These are phyloP conservation scores for Phalaenopsis aphrodite DNA, from an alignment of 106 monocot species.

Conservation along the genomic window DNA sequence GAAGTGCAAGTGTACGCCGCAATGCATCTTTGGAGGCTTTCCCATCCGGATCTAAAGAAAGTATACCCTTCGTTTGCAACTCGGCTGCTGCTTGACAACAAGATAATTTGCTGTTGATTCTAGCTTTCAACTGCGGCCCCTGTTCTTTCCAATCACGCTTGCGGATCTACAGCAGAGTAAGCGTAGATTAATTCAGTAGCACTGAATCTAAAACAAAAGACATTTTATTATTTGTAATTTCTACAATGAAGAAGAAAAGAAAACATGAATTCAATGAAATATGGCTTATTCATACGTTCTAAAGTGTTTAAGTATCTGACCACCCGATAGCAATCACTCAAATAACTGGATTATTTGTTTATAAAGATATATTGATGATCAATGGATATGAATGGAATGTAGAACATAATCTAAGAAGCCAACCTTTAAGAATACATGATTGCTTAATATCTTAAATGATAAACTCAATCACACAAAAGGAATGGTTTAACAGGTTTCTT, in stretches of 20 bases:
- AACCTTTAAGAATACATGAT: not conserved
- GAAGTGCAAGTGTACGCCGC: conserved; percentile 70
- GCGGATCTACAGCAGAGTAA: conserved; percentile 45
- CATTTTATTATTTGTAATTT: conserved; percentile 1
- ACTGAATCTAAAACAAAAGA: not conserved
- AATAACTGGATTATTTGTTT: not conserved
- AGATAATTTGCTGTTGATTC: conserved; percentile 67
- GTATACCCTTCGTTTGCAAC: conserved; percentile 53
- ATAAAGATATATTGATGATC: not conserved
- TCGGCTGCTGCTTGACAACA: conserved; percentile 73
- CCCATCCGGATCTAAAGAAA: conserved; percentile 50
- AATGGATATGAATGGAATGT: not conserved
- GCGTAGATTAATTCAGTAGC: not conserved
- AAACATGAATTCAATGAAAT: not conserved
- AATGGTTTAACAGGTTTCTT: not conserved
- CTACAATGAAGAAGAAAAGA: not conserved
- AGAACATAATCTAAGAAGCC: not conserved
- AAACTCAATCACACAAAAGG: not conserved
- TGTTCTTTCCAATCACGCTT: conserved; percentile 92
- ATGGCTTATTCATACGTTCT: not conserved
- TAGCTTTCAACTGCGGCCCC: conserved; percentile 61
- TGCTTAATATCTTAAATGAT: not conserved
- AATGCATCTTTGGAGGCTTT: conserved; percentile 72
- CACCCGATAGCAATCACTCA: not conserved
- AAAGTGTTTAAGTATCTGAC: not conserved